Evolutionary conservation across 2,329 filamentous ascomycete species (phyloP), one percentile per base, ranked within the genome.

Genomic region (Didymella segeticola): DNA sequence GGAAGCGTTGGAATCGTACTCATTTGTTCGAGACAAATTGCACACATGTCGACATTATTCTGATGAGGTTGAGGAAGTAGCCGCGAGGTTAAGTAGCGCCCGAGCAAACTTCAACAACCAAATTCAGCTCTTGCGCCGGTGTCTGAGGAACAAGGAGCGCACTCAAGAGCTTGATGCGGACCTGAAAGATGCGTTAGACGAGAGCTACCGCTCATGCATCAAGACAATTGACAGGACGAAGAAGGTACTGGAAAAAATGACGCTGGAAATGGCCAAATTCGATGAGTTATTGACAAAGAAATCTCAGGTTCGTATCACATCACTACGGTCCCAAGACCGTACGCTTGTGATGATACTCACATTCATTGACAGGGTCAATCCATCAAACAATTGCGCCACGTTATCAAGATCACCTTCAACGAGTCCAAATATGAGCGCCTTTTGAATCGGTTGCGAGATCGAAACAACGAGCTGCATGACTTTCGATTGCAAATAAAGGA

Each of bases 61-160:
- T 5, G 20, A 43, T 7, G 41, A 33, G 9, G 29, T 43, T 10
- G 29, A 43, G 19, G 41, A 34, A 25, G 27, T 43, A 2, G 29
- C 29, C 25, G 27, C 41, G 25, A 33, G 41, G 19, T n/a, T 43
- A 7, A 15, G 11, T 2, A 34, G 41, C n/a, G 20, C 29, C 20
- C 41, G 29, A 10, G 19, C 29, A 11, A 43, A 43, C n/a, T 43
- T 43, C 41, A 43, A 43, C 29, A 43, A 43, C 41, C 29, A 43
- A 14, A 22, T 43, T 5, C 41, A 43, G 20, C 29, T 43, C 5
- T n/a, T 43, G 4, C 29, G 41, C 14, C 41, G 19, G 23, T 43
- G 29, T 9, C 19, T 43, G 29, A 33, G 20, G 11, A 11, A 10
- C 6, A 26, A 43, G 7, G 19, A n/a, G 19, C 29, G 10, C 5